Evolutionary conservation across 306 rosid genomes (phyloP).

Genomic region (Casuarina cunninghamiana): DNA sequence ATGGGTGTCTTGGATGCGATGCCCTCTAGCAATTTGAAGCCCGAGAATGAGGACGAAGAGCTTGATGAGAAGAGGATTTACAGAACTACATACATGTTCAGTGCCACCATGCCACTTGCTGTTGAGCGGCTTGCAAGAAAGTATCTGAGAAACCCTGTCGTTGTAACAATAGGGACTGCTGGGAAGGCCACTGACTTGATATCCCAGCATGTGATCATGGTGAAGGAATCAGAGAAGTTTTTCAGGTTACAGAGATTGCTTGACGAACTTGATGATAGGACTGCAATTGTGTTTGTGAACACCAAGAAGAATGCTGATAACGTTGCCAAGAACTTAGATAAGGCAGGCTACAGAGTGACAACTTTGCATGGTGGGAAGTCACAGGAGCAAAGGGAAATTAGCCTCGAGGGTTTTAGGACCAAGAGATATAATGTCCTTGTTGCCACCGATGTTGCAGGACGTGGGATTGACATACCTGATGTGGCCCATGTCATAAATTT

Average conservation of each 20-base stretch:
- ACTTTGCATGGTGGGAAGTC: slow-evolving; percentile 93
- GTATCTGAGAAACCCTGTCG: slow-evolving; percentile 86
- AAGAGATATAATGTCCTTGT: slow-evolving; percentile 87
- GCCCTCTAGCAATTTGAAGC: slow-evolving; percentile 93
- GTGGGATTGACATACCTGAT: slow-evolving; percentile 95
- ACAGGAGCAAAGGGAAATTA: slow-evolving; percentile 89
- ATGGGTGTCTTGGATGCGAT: slow-evolving; percentile 89
- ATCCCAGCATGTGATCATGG: slow-evolving; percentile 71
- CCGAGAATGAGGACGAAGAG: slow-evolving; percentile 89
- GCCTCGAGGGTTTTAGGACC: slow-evolving; percentile 87
- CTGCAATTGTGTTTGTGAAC: slow-evolving; percentile 59
- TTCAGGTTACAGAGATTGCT: slow-evolving; percentile 44
- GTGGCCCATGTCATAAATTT: slow-evolving; percentile 88
- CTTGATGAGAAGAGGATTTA: slow-evolving; percentile 85
- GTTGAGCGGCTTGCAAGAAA: slow-evolving; percentile 89
- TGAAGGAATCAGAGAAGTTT: slow-evolving; percentile 50
- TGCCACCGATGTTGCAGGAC: slow-evolving; percentile 94
- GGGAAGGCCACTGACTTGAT: slow-evolving; percentile 84
- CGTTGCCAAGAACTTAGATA: slow-evolving; percentile 54
- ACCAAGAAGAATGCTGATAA: slow-evolving; percentile 54
- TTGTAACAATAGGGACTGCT: slow-evolving; percentile 87
- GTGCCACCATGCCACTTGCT: slow-evolving; percentile 93
- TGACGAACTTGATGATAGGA: slow-evolving; percentile 54
- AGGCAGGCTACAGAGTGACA: slow-evolving; percentile 69
- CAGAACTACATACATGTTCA: slow-evolving; percentile 89